Evolutionary conservation across 1,139 yeast species (phyloP).

Genomic region (Candida glucosophila): DNA sequence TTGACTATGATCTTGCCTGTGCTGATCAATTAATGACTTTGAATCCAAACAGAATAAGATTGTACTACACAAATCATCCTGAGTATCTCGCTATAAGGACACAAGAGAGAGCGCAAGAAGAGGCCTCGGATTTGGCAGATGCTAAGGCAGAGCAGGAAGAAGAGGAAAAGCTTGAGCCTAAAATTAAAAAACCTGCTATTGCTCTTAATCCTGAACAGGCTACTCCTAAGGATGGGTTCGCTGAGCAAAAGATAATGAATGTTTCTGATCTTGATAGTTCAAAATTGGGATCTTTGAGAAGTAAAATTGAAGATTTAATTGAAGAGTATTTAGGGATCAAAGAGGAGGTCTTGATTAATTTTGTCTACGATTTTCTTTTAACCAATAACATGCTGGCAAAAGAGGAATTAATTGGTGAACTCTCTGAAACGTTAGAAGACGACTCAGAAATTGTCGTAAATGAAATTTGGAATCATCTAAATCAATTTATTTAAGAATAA

Average conservation of each 20-base stretch:
- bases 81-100: slow-evolving; percentile 29
- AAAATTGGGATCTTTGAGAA: slow-evolving; percentile 13
- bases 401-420: slow-evolving; percentile 30
- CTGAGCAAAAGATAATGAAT: slow-evolving; percentile 1
- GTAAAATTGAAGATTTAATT: slow-evolving; percentile 31
- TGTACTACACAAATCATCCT: slow-evolving; percentile 28
- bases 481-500: slow-evolving; percentile 1
- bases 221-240: not conserved
- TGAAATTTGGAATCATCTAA: slow-evolving; percentile 21
- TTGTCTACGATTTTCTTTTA: slow-evolving; percentile 29
- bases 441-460: slow-evolving; percentile 42
- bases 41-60: slow-evolving; percentile 4
- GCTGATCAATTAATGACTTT: slow-evolving; percentile 1
- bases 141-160: slow-evolving; percentile 13
- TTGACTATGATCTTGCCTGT: slow-evolving; percentile 9
- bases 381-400: slow-evolving; percentile 20
- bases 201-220: slow-evolving; percentile 9
- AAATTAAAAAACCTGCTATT: slow-evolving; percentile 3
- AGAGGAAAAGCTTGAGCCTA: slow-evolving; percentile 1
- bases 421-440: slow-evolving; percentile 47
- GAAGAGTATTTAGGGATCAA: slow-evolving; percentile 45
- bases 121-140: slow-evolving; percentile 22
- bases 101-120: slow-evolving; percentile 24
- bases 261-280: slow-evolving; percentile 10
- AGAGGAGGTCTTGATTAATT: slow-evolving; percentile 42